These are phyloP conservation scores for Cryphonectria carpinicola DNA, from an alignment of 2,329 filamentous ascomycete species.

Conservation along the genomic window DNA sequence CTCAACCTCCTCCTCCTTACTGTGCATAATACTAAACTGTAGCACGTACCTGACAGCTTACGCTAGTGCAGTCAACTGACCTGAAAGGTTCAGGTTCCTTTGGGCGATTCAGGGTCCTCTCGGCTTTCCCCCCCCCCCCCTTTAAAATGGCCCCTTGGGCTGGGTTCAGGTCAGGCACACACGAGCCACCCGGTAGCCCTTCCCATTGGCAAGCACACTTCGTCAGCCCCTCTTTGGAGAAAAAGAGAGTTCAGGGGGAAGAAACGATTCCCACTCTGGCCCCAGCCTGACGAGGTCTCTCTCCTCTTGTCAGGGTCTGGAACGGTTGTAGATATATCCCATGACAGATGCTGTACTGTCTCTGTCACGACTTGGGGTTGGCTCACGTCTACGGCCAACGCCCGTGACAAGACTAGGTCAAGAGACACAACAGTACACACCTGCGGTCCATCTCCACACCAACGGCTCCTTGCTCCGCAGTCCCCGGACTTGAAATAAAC, in stretches of 20 bases:
- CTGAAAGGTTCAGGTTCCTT: constrained; percentile 1
- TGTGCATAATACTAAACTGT: not conserved
- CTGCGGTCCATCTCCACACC: constrained; percentile 5
- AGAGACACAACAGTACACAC: not conserved
- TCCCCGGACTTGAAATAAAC: constrained; percentile 13
- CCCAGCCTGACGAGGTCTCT: not conserved
- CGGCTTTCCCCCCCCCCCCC: not conserved
- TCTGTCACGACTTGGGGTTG: not conserved
- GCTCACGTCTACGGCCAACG: not conserved
- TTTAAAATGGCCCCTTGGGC: constrained; percentile 3
- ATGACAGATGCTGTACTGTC: not conserved
- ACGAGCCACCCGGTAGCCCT: constrained; percentile 3
- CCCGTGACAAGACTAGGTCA: not conserved
- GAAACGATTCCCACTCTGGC: not conserved
- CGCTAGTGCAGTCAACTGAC: constrained; percentile 19
- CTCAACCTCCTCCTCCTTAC: not conserved
- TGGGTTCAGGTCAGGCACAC: constrained; percentile 13
- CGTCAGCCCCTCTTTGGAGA: not conserved
- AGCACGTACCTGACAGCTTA: constrained; percentile 4
- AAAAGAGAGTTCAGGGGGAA: not conserved
- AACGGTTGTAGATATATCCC: not conserved
- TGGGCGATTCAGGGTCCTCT: constrained; percentile 7
- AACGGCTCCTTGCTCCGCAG: constrained; percentile 11
- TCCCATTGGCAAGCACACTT: constrained; percentile 20
- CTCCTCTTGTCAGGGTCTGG: not conserved